Percentiles rank a stretch among this genome's conserved stretches.
Conservation (phyloP, 2,329 filamentous ascomycete genomes). For the Grosmannia serpens region DNA sequence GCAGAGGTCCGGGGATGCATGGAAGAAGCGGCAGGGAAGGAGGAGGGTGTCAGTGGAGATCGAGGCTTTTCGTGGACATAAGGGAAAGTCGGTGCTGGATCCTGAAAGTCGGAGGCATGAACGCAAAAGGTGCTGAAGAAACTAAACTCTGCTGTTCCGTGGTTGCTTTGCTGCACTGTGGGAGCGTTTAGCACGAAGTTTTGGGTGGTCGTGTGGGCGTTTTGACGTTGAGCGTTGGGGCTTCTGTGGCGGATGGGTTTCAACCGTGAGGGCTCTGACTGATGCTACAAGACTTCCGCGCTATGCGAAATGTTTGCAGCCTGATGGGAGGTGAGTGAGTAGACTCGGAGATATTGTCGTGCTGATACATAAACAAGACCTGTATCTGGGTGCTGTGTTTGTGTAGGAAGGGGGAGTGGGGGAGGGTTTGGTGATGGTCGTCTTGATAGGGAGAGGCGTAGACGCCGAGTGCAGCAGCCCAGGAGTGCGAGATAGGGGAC, state of each 20-base stretch:
- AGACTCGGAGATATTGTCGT: conserved; percentile 81
- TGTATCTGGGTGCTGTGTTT: conserved; percentile 17
- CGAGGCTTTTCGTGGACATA: conserved; percentile 43
- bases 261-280: conserved; percentile 90
- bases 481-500: background rate
- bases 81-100: conserved; percentile 39
- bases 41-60: conserved; percentile 42
- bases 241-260: conserved; percentile 21
- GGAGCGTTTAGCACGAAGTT: background rate
- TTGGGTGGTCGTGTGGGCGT: background rate
- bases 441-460: background rate
- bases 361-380: conserved; percentile 95
- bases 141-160: background rate
- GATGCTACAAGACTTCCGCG: conserved; percentile 85
- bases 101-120: conserved; percentile 44
- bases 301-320: conserved; percentile 95
- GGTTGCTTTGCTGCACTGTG: conserved; percentile 1
- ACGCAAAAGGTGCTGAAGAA: conserved; percentile 24
- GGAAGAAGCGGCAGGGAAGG: conserved; percentile 8
- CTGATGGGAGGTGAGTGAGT: conserved; percentile 87
- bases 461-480: background rate
- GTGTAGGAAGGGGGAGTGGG: background rate
- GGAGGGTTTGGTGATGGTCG: background rate
- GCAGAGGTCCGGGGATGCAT: conserved; percentile 2
- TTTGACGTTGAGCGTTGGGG: background rate